Evolutionary conservation across 352 stramenopile species (phyloP).

Genomic region (Chrysophaeum taylorii): DNA sequence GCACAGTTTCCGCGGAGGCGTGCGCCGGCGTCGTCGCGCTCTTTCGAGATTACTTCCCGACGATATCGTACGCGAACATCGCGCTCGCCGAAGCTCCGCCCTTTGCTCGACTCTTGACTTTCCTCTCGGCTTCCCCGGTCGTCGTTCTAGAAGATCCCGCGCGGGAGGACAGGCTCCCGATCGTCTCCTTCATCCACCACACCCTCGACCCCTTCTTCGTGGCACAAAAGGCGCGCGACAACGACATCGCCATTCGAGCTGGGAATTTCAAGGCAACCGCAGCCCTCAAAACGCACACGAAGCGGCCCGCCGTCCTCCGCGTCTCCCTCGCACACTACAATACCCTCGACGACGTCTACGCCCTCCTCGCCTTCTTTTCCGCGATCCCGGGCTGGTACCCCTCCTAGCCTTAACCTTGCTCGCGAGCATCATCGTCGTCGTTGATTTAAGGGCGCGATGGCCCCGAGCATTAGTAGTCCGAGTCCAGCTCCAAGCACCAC

Average conservation of each 20-base stretch:
- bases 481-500: too few relatives aligned
- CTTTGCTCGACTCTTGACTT: background rate
- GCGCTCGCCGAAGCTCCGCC: background rate
- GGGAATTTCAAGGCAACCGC: too few relatives aligned
- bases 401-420: too few relatives aligned
- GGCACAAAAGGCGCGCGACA: too few relatives aligned
- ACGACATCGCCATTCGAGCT: background rate
- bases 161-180: background rate
- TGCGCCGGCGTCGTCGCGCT: slow-evolving; percentile 3
- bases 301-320: too few relatives aligned
- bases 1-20: background rate
- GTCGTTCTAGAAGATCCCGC: background rate
- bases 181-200: background rate
- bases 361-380: slow-evolving; percentile 20
- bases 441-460: too few relatives aligned
- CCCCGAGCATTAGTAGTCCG: too few relatives aligned
- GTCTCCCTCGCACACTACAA: slow-evolving; percentile 54
- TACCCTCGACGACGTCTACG: slow-evolving; percentile 37
- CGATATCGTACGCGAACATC: background rate
- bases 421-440: too few relatives aligned
- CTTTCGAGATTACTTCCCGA: background rate
- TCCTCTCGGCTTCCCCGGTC: background rate
- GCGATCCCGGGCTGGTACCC: background rate
- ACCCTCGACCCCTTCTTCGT: background rate
- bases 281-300: too few relatives aligned